Conservation (phyloP, 2,329 filamentous ascomycete genomes). For the Aspergillus pseudoterreus region DNA sequence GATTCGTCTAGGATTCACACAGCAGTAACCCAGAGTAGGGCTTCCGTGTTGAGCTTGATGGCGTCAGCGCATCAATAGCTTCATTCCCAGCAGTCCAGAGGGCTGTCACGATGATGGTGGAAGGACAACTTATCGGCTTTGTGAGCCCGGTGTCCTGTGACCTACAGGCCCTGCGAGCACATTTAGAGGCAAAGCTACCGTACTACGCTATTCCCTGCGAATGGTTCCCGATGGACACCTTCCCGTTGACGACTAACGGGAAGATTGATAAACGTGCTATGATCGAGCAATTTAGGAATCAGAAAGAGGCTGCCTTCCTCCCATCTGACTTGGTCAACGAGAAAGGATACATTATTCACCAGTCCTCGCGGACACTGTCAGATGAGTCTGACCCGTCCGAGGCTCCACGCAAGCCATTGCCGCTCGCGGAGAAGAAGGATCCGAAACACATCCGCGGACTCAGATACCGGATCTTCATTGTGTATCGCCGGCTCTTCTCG, state of each 20-base stretch:
- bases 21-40: slow-evolving; percentile 3
- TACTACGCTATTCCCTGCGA: slow-evolving; percentile 8
- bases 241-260: slow-evolving; percentile 8
- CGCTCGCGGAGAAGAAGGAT: slow-evolving; percentile 4
- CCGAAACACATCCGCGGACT: slow-evolving; percentile 13
- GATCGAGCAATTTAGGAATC: not conserved
- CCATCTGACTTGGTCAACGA: not conserved
- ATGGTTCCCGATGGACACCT: not conserved
- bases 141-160: not conserved
- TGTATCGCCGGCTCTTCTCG: slow-evolving; percentile 56
- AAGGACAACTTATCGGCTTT: slow-evolving; percentile 4
- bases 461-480: slow-evolving; percentile 33
- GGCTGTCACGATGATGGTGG: slow-evolving; percentile 5
- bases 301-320: not conserved
- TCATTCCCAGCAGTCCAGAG: slow-evolving; percentile 2
- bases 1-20: not conserved
- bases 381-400: not conserved
- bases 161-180: not conserved
- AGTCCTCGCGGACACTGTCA: not conserved
- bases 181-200: not conserved
- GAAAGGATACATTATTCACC: not conserved
- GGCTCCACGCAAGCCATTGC: slow-evolving; percentile 1
- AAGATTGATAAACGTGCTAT: slow-evolving; percentile 9
- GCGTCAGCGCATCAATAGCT: slow-evolving; percentile 6
- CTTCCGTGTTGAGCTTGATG: slow-evolving; percentile 10